phyloP scores from a whole-genome alignment of 2,329 filamentous ascomycete genomes.

The Cryphonectria naterciae region DNA sequence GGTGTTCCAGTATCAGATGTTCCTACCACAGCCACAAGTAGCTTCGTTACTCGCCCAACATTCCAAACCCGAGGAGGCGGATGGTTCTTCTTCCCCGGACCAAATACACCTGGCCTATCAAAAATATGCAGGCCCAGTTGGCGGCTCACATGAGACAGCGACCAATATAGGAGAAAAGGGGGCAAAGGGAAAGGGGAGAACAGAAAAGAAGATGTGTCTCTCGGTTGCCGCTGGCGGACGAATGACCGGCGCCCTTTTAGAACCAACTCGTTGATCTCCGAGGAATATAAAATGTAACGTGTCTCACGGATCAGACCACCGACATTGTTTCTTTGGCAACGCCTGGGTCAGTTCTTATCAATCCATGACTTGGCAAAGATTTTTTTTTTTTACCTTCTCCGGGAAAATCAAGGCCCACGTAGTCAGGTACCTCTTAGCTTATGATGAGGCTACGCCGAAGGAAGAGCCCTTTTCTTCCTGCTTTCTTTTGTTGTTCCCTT shows the following conservation, averaged over 20 bases:
- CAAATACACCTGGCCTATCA: not conserved
- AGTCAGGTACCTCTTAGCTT: not conserved
- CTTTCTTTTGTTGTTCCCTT: not conserved
- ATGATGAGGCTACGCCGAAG: not conserved
- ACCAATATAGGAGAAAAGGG: not conserved
- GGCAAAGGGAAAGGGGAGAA: too few relatives aligned
- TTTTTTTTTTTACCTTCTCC: not conserved
- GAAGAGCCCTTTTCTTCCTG: not conserved
- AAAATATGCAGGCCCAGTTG: not conserved
- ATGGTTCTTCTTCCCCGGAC: not conserved
- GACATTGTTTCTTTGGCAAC: not conserved
- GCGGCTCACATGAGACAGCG: not conserved
- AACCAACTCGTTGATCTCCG: not conserved
- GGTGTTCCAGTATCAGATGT: not conserved
- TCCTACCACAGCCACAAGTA: not conserved
- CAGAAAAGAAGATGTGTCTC: too few relatives aligned
- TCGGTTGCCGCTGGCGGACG: not conserved
- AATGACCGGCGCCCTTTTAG: too few relatives aligned
- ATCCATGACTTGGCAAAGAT: not conserved
- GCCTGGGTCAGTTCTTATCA: not conserved
- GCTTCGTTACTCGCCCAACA: not conserved
- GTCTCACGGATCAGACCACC: not conserved
- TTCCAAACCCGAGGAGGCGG: not conserved
- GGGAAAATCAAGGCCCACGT: not conserved
- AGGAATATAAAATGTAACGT: not conserved